Evolutionary conservation across 176 grass and related monocot genomes (phyloP).

Genomic region (Elaeis guineensis): DNA sequence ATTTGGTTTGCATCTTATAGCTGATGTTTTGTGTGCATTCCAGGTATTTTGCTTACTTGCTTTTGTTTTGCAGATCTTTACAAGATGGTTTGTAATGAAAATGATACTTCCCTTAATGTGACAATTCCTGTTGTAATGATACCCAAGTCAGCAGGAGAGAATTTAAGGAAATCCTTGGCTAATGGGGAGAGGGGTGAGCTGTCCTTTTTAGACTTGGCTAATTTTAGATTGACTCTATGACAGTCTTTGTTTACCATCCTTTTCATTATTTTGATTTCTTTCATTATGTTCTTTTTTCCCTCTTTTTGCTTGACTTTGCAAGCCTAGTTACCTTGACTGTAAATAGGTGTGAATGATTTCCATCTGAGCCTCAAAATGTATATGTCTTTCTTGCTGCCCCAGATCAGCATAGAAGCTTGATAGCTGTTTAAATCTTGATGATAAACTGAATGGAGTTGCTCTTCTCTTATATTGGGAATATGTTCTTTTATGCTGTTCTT

Average conservation of each 20-base stretch:
- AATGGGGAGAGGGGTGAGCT: slow-evolving; percentile 43
- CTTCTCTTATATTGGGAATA: too few species aligned
- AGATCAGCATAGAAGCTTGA: too few species aligned
- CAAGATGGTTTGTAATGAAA: slow-evolving; percentile 92
- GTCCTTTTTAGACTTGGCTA: not conserved
- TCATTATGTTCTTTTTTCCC: not conserved
- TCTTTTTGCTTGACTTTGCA: not conserved
- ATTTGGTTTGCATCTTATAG: too few species aligned
- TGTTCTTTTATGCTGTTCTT: too few species aligned
- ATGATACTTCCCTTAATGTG: slow-evolving; percentile 81
- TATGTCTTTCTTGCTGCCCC: too few species aligned
- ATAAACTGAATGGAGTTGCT: too few species aligned
- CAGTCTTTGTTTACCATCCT: not conserved
- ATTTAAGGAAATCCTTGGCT: slow-evolving; percentile 41
- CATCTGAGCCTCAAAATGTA: too few species aligned
- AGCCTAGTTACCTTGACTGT: too few species aligned
- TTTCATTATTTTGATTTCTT: not conserved
- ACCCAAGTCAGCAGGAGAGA: slow-evolving; percentile 73
- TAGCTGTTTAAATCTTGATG: too few species aligned
- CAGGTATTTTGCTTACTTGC: too few species aligned
- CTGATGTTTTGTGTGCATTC: too few species aligned
- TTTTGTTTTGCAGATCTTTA: slow-evolving; percentile 56
- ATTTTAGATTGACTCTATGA: not conserved
- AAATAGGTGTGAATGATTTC: too few species aligned
- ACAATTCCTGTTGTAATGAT: slow-evolving; percentile 92